Conservation (phyloP, 768 basidiomycete species). For the Trametes villosa region DNA sequence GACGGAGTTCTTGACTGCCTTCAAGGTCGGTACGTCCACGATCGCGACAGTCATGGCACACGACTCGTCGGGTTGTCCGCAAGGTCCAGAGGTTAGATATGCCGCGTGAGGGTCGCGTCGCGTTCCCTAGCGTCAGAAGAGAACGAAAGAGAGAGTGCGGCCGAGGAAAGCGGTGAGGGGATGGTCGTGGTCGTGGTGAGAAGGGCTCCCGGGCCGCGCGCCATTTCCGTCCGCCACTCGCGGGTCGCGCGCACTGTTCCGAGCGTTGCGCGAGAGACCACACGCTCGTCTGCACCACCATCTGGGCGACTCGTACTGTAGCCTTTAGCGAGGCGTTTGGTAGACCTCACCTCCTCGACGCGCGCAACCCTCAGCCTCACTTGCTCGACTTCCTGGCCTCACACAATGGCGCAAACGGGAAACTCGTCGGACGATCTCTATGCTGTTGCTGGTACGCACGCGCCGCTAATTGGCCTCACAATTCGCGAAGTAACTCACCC, state of each 20-base stretch:
- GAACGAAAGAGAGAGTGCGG: background rate
- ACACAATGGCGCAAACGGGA: conserved; percentile 13
- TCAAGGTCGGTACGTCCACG: conserved; percentile 49
- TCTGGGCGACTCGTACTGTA: background rate
- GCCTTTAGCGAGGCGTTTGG: too few species aligned
- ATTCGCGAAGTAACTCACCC: background rate
- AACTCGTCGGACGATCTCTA: conserved; percentile 24
- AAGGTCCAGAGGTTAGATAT: background rate
- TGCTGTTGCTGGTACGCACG: conserved; percentile 24
- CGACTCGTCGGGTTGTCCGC: background rate
- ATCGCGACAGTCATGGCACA: conserved; percentile 34
- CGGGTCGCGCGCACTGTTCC: too few species aligned
- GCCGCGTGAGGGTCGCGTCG: background rate
- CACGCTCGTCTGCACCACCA: background rate
- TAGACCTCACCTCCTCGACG: background rate
- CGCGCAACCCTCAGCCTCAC: too few species aligned
- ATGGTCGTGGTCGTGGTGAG: conserved; percentile 3
- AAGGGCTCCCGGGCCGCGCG: background rate
- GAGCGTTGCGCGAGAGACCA: too few species aligned
- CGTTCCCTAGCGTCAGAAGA: too few species aligned
- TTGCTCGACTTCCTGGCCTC: too few species aligned
- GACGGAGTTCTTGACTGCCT: conserved; percentile 72
- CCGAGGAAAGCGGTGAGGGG: background rate
- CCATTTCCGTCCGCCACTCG: background rate
- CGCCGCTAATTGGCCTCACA: background rate